Conservation (phyloP, 805 yeast genomes). For the Tetrapisispora pingtungensis region DNA sequence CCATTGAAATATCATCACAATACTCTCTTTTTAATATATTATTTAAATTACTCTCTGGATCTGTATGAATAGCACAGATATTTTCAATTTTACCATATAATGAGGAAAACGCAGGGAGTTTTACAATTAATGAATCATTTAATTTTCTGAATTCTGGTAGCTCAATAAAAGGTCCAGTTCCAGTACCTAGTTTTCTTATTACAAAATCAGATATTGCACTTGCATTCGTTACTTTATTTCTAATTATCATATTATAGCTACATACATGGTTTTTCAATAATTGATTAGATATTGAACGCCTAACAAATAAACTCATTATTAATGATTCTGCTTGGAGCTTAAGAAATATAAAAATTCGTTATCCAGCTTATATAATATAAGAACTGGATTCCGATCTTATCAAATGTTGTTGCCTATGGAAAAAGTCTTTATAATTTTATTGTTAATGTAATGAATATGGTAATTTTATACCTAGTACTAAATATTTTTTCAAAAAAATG, state of each 20-base stretch:
- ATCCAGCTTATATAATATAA: too few relatives aligned
- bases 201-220: constrained; percentile 9
- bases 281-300: too few relatives aligned
- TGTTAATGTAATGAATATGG: too few relatives aligned
- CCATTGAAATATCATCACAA: constrained; percentile 5
- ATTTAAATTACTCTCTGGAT: constrained; percentile 1
- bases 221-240: not conserved
- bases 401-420: too few relatives aligned
- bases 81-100: constrained; percentile 14
- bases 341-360: too few relatives aligned
- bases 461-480: too few relatives aligned
- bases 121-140: constrained; percentile 15
- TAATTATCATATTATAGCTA: not conserved
- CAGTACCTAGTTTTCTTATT: constrained; percentile 17
- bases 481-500: too few relatives aligned
- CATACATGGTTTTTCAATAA: too few relatives aligned
- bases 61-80: constrained; percentile 12
- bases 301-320: too few relatives aligned
- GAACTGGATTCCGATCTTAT: too few relatives aligned
- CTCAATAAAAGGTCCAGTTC: constrained; percentile 26
- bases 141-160: constrained; percentile 16
- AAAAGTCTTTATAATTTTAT: too few relatives aligned
- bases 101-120: constrained; percentile 16
- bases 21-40: constrained; percentile 6
- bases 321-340: too few relatives aligned